These are phyloP conservation scores for Xerophyta viscosa DNA, from an alignment of 106 monocot genomes.

Conservation along the genomic window DNA sequence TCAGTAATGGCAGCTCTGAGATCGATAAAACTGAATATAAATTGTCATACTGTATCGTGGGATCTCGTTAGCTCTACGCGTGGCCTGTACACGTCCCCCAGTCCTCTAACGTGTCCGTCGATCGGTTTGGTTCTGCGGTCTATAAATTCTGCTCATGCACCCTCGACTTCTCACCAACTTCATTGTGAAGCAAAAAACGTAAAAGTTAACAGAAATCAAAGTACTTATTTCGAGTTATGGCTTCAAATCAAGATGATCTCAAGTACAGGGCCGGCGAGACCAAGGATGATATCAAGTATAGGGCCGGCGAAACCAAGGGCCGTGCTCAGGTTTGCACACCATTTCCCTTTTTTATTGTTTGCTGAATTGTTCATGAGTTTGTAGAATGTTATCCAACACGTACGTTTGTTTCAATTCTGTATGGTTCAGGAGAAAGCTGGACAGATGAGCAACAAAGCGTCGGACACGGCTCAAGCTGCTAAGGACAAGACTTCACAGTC, in stretches of 20 bases:
- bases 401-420: neutral
- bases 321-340: neutral
- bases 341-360: neutral
- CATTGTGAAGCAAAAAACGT: neutral
- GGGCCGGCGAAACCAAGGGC: neutral
- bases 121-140: too few species aligned
- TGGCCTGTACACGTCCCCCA: too few species aligned
- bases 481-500: neutral
- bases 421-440: neutral
- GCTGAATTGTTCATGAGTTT: too few species aligned
- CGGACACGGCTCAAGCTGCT: neutral
- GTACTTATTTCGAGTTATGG: neutral
- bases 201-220: neutral
- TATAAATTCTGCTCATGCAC: too few species aligned
- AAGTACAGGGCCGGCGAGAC: neutral
- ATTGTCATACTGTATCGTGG: too few species aligned
- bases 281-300: neutral
- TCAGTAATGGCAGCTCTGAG: too few species aligned
- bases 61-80: too few species aligned
- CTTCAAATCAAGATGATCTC: neutral
- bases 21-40: too few species aligned
- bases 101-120: too few species aligned
- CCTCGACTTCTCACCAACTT: neutral
- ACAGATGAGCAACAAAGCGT: neutral
- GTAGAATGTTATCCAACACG: too few species aligned